These are phyloP conservation scores for Cryptococcus sp. DNA, from an alignment of 1,284 basidiomycete species.

Conservation along the genomic window DNA sequence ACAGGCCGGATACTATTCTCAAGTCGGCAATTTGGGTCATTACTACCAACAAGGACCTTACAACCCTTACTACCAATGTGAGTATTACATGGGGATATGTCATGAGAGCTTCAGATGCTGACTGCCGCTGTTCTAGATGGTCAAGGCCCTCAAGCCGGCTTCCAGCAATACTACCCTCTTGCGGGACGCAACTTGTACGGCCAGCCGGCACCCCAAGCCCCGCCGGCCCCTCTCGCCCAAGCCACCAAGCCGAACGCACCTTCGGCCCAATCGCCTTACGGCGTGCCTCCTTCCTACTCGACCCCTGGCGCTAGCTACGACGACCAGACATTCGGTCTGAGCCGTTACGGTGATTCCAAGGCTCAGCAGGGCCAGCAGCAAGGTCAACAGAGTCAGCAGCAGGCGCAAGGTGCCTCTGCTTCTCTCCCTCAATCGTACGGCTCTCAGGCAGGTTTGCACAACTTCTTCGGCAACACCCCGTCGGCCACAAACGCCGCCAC, in stretches of 20 bases:
- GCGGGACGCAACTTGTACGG: constrained; percentile 49
- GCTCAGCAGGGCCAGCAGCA: constrained; percentile 9
- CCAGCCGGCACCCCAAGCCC: constrained; percentile 45
- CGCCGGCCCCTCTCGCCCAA: constrained; percentile 43
- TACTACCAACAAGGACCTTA: constrained; percentile 50
- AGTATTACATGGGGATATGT: constrained; percentile 19
- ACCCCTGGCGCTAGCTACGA: constrained; percentile 38
- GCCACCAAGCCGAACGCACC: constrained; percentile 37
- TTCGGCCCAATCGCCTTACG: constrained; percentile 49
- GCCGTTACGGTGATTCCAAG: constrained; percentile 42
- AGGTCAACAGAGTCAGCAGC: constrained; percentile 10
- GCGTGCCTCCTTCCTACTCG: constrained; percentile 42
- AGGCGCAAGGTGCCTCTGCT: constrained; percentile 8
- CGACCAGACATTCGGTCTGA: constrained; percentile 38
- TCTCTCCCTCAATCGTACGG: constrained; percentile 22
- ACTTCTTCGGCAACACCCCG: constrained; percentile 35
- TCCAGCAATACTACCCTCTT: constrained; percentile 54
- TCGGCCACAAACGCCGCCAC: constrained; percentile 16
- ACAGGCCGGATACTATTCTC: constrained; percentile 50
- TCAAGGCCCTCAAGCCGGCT: constrained; percentile 50
- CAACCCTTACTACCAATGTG: constrained; percentile 56
- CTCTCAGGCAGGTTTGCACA: constrained; percentile 39
- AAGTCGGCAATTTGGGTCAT: constrained; percentile 51
- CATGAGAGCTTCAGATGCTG: constrained; percentile 9
- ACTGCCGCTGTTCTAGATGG: constrained; percentile 34